phyloP scores from a whole-genome alignment of 352 stramenopile genomes.

The Aphanomyces euteiches region DNA sequence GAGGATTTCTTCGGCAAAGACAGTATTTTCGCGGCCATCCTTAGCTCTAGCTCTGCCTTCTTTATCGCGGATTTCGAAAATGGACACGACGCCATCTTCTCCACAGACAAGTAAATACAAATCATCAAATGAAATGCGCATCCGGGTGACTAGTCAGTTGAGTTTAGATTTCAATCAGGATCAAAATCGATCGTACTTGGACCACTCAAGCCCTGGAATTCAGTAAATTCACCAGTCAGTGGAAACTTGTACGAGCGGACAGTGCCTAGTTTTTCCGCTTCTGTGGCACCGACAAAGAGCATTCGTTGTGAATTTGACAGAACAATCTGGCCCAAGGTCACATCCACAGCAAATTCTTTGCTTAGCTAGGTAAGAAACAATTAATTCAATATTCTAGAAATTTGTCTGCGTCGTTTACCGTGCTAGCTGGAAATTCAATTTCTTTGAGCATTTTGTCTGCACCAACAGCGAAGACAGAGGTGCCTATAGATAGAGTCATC shows the following conservation, averaged over 20 bases:
- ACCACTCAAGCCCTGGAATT: conserved; percentile 79
- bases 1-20: conserved; percentile 89
- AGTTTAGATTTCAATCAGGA: not conserved
- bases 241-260: conserved; percentile 88
- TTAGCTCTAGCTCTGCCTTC: conserved; percentile 61
- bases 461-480: conserved; percentile 72
- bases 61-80: conserved; percentile 87
- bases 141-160: conserved; percentile 52
- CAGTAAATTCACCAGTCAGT: conserved; percentile 84
- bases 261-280: conserved; percentile 65
- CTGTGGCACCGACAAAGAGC: conserved; percentile 83
- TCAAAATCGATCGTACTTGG: conserved; percentile 33
- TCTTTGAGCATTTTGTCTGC: conserved; percentile 88
- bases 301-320: conserved; percentile 80
- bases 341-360: conserved; percentile 79
- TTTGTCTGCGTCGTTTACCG: not conserved
- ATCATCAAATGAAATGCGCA: conserved; percentile 86
- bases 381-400: not conserved
- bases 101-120: conserved; percentile 85
- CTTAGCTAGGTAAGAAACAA: conserved; percentile 40
- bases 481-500: conserved; percentile 29
- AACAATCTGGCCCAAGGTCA: conserved; percentile 78
- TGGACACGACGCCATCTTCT: conserved; percentile 81
- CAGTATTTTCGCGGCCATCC: conserved; percentile 31
- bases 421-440: conserved; percentile 72